phyloP scores from a whole-genome alignment of 2,329 filamentous ascomycete genomes.

The Ampelomyces quisqualis region DNA sequence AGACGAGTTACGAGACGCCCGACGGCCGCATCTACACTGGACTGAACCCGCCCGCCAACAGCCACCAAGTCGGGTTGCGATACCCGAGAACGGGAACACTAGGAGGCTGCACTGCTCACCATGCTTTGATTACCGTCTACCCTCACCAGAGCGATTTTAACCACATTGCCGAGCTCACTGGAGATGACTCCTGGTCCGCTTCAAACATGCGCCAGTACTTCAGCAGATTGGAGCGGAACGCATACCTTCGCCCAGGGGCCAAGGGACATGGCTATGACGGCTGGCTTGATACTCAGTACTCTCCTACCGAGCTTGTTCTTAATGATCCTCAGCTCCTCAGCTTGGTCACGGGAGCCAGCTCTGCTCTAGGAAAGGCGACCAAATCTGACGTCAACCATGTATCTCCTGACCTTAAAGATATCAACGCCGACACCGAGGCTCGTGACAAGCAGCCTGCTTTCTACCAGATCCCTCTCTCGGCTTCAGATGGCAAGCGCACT shows the following conservation, averaged over 20 bases:
- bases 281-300: slow-evolving; percentile 57
- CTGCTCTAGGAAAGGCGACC: slow-evolving; percentile 51
- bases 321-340: slow-evolving; percentile 57
- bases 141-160: slow-evolving; percentile 63
- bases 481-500: slow-evolving; percentile 52
- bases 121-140: slow-evolving; percentile 61
- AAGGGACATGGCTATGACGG: slow-evolving; percentile 59
- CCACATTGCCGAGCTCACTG: slow-evolving; percentile 58
- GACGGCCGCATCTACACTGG: slow-evolving; percentile 50
- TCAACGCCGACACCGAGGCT: slow-evolving; percentile 50
- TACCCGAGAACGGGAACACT: slow-evolving; percentile 61
- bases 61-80: slow-evolving; percentile 56
- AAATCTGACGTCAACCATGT: slow-evolving; percentile 39
- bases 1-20: slow-evolving; percentile 56
- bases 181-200: slow-evolving; percentile 60
- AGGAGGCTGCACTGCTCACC: slow-evolving; percentile 63
- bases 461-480: slow-evolving; percentile 61
- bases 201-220: slow-evolving; percentile 63
- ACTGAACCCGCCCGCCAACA: slow-evolving; percentile 53
- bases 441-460: slow-evolving; percentile 53
- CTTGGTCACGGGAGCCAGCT: slow-evolving; percentile 53
- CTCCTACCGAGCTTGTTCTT: slow-evolving; percentile 54
- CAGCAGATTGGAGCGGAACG: slow-evolving; percentile 56
- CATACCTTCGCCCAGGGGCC: slow-evolving; percentile 49
- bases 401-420: slow-evolving; percentile 49